Percentiles rank a stretch among this genome's conserved stretches.
These are phyloP conservation scores for Amanita exitialis DNA, from an alignment of 768 basidiomycete species.

Conservation along the genomic window DNA sequence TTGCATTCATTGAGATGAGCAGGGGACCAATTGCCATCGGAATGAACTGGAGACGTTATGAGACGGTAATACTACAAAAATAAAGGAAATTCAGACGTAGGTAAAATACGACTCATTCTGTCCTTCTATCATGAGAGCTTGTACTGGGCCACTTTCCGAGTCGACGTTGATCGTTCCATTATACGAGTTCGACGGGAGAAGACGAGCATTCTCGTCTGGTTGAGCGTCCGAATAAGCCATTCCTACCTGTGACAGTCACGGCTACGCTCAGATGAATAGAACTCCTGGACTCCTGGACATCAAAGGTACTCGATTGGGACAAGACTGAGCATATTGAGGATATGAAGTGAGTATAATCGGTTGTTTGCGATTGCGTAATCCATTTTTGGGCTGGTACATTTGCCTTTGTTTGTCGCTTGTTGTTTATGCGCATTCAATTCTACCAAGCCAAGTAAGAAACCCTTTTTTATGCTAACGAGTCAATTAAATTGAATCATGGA, in stretches of 20 bases:
- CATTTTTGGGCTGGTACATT: too few relatives aligned
- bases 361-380: too few relatives aligned
- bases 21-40: slow-evolving; percentile 41
- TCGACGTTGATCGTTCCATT: background rate
- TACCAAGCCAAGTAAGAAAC: too few relatives aligned
- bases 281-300: too few relatives aligned
- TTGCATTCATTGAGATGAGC: slow-evolving; percentile 39
- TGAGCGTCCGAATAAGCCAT: background rate
- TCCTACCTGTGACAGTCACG: background rate
- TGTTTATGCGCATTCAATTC: too few relatives aligned
- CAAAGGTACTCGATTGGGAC: too few relatives aligned
- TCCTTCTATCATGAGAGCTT: background rate
- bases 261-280: too few relatives aligned
- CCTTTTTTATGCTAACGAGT: too few relatives aligned
- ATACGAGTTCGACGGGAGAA: background rate
- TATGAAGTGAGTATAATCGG: too few relatives aligned
- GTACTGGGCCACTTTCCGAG: background rate
- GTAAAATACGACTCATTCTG: slow-evolving; percentile 1
- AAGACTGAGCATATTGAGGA: too few relatives aligned
- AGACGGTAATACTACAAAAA: slow-evolving; percentile 1
- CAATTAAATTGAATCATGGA: too few relatives aligned
- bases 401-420: too few relatives aligned
- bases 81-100: background rate
- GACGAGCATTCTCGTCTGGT: background rate
- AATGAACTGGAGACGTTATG: slow-evolving; percentile 20